Base-by-base conservation (phyloP, 176 grass and related monocot genomes). In the Hyparrhenia diplandra region DNA sequence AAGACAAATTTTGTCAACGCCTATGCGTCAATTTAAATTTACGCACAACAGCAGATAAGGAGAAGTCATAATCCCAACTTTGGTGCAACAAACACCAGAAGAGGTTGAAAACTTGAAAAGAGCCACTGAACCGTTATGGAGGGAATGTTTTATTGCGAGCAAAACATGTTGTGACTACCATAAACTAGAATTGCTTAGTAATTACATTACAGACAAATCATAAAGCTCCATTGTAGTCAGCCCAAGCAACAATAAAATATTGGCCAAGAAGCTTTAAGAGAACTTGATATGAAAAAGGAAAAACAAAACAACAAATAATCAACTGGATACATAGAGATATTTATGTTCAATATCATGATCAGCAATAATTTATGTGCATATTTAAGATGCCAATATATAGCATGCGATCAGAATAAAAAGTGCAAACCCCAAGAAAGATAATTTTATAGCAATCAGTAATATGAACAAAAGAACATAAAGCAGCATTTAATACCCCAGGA, bases 401-500 rank as follows among this genome's bases (percentile, higher is more conserved):
- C 34, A 67, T 57, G 35, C 23, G 61, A 31, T 74, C 17, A 2
- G 36, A 74, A 88, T 73, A n/a, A 58, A 29, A 3, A 55, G 78
- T 79, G 35, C 16, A 60, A 51, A 84, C 64, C 24, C 29, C 64
- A 57, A 29, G 29, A 46, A 73, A 41, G 18, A 73, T 30, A 72
- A 58, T 28, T 27, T 25, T 11, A 1, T 70, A 54, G 41, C 69
- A 70, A 66, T 24, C 25, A 76, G 62, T 60, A 71, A 28, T 80
- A 63, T 74, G 63, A 84, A 74, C 45, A 71, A 75, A n/a, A 64
- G 12, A 39, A 40, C 4, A 35, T 64, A 17, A 28, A 63, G 23
- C 24, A 63, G 69, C 20, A 52, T 64, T 77, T 76, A 61, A 88
- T 80, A 98, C 95, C 80, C 95, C 92, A 49, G 95, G 95, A 1